Evolutionary conservation across 2,329 filamentous ascomycete genomes (phyloP).

Genomic region (Fusarium newnesense): DNA sequence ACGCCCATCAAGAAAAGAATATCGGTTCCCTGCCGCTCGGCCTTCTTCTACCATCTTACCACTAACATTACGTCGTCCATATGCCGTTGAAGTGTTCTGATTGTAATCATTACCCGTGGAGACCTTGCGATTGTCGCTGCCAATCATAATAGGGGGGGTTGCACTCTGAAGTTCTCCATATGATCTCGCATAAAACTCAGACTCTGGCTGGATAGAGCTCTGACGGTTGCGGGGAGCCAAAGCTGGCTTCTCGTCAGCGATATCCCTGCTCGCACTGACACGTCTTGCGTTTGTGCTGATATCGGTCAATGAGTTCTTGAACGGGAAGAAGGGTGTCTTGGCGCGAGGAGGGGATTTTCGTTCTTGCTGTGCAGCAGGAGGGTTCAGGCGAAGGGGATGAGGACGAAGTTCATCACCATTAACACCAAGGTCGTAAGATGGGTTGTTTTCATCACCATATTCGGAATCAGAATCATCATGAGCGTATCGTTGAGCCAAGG

Average conservation of each 20-base stretch:
- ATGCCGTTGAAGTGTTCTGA: constrained; percentile 45
- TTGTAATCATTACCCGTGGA: constrained; percentile 69
- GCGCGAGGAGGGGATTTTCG: constrained; percentile 26
- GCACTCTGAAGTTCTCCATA: constrained; percentile 67
- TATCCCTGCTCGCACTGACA: constrained; percentile 57
- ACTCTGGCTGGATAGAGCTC: constrained; percentile 62
- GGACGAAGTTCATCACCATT: constrained; percentile 52
- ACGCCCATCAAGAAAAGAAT: constrained; percentile 38
- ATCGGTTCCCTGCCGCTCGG: constrained; percentile 50
- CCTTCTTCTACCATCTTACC: constrained; percentile 81
- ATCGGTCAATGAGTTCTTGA: constrained; percentile 54
- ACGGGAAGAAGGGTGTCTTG: constrained; percentile 38
- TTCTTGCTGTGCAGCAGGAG: constrained; percentile 41
- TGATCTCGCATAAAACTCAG: constrained; percentile 63
- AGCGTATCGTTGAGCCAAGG: constrained; percentile 58
- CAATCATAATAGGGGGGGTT: constrained; percentile 64
- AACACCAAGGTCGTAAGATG: constrained; percentile 43
- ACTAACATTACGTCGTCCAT: constrained; percentile 71
- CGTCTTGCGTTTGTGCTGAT: constrained; percentile 57
- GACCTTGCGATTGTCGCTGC: constrained; percentile 63
- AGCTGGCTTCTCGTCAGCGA: constrained; percentile 52
- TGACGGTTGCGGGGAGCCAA: constrained; percentile 42
- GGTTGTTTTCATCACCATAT: constrained; percentile 51
- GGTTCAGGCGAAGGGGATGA: constrained; percentile 66
- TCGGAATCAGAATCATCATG: constrained; percentile 55